A percentile compares a stretch with the other conserved stretches of the same genome.
phyloP scores from a whole-genome alignment of 2,329 filamentous ascomycete species.

The Trichoderma sp. region DNA sequence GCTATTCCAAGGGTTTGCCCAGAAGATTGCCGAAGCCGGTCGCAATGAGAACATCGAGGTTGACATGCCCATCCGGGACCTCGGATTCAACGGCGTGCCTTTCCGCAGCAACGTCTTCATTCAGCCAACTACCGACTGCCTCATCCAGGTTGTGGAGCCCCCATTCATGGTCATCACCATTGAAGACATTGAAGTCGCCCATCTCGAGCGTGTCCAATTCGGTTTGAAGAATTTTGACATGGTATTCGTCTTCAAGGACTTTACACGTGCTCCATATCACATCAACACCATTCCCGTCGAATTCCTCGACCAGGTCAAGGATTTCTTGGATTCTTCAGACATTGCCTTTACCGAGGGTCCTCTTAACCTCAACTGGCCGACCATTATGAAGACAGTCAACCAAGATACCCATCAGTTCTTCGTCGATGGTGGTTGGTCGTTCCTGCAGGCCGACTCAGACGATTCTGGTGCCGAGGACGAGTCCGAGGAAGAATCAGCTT shows the following conservation, averaged over 20 bases:
- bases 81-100: constrained; percentile 95
- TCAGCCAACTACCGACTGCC: constrained; percentile 92
- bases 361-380: constrained; percentile 97
- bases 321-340: constrained; percentile 95
- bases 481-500: constrained; percentile 87
- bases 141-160: constrained; percentile 95
- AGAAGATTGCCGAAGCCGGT: constrained; percentile 95
- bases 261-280: constrained; percentile 83
- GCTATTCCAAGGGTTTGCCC: constrained; percentile 92
- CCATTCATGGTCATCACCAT: constrained; percentile 96
- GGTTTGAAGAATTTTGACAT: constrained; percentile 99
- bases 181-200: constrained; percentile 93
- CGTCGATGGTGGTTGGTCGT: constrained; percentile 90
- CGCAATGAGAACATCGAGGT: constrained; percentile 89
- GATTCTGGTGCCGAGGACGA: constrained; percentile 75
- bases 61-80: constrained; percentile 94
- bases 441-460: constrained; percentile 85
- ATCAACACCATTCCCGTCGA: constrained; percentile 99
- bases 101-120: constrained; percentile 94
- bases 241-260: constrained; percentile 98
- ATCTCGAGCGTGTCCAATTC: constrained; percentile 94
- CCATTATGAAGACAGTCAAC: constrained; percentile 99
- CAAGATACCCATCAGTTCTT: constrained; percentile 95
- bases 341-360: constrained; percentile 94
- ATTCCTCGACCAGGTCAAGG: constrained; percentile 90